Conservation (phyloP, 2,329 filamentous ascomycete genomes). For the Paracamarosporium sp. region DNA sequence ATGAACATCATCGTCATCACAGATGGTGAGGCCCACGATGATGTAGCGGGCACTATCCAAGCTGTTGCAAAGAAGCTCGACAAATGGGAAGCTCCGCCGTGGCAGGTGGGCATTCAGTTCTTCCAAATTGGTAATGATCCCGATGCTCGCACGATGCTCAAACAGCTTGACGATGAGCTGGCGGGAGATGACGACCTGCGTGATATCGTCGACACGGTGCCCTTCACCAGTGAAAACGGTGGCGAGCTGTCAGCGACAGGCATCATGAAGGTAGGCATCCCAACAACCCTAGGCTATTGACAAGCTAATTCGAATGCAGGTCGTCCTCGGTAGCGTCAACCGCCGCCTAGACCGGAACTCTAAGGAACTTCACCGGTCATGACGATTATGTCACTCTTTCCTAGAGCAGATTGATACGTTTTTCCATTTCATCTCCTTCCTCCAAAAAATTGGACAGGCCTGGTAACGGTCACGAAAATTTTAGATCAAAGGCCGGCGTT, state of each 20-base stretch:
- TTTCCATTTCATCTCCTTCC: too few relatives aligned
- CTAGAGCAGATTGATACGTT: neutral
- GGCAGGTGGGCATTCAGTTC: slow-evolving; percentile 93
- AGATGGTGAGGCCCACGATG: slow-evolving; percentile 82
- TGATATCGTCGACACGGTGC: slow-evolving; percentile 92
- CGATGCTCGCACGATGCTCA: slow-evolving; percentile 69
- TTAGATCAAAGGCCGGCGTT: neutral
- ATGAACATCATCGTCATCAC: slow-evolving; percentile 94
- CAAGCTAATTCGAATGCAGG: neutral
- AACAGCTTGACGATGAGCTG: slow-evolving; percentile 75
- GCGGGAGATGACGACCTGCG: slow-evolving; percentile 64
- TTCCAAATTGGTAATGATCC: slow-evolving; percentile 87
- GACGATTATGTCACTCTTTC: neutral
- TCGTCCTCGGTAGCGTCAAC: slow-evolving; percentile 78
- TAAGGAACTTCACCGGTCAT: slow-evolving; percentile 37
- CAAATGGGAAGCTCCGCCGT: slow-evolving; percentile 70
- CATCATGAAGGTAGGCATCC: slow-evolving; percentile 69
- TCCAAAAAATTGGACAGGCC: neutral
- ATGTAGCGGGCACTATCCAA: slow-evolving; percentile 72
- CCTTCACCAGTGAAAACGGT: slow-evolving; percentile 65
- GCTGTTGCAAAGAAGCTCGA: slow-evolving; percentile 74
- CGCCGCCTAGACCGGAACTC: slow-evolving; percentile 64
- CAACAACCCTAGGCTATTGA: neutral
- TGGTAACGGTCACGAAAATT: too few relatives aligned
- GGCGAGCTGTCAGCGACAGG: slow-evolving; percentile 69